These are phyloP conservation scores for Eutrema japonicum DNA, from an alignment of 345 rosid species.

Conservation along the genomic window DNA sequence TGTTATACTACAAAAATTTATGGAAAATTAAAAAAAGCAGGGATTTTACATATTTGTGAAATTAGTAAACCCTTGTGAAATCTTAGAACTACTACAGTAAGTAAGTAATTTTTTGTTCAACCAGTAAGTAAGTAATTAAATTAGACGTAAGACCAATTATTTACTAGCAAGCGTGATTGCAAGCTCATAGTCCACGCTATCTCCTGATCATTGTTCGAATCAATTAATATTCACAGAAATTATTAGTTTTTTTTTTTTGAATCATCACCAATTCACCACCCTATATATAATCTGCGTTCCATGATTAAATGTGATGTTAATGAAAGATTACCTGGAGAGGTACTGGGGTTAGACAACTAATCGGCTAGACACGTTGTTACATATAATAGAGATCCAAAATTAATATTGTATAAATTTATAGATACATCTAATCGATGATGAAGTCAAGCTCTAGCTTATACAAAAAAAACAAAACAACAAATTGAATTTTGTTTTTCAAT, in stretches of 20 bases:
- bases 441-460: slow-evolving; percentile 33
- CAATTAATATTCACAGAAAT: slow-evolving; percentile 22
- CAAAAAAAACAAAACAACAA: not conserved
- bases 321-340: slow-evolving; percentile 13
- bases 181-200: slow-evolving; percentile 36
- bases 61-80: not conserved
- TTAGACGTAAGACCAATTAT: slow-evolving; percentile 12
- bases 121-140: not conserved
- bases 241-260: slow-evolving; percentile 8
- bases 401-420: not conserved
- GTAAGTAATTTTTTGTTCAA: too few species aligned
- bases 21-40: not conserved
- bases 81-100: slow-evolving; percentile 10
- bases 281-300: slow-evolving; percentile 22
- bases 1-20: not conserved
- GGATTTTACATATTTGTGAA: not conserved
- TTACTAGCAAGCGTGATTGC: slow-evolving; percentile 38
- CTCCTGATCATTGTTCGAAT: slow-evolving; percentile 20
- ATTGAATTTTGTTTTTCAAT: not conserved
- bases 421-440: slow-evolving; percentile 10
- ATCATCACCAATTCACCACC: slow-evolving; percentile 8
- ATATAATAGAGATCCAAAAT: slow-evolving; percentile 38
- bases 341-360: slow-evolving; percentile 37
- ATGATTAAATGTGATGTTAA: slow-evolving; percentile 37
- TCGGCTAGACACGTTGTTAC: slow-evolving; percentile 45